Percentiles rank a stretch among this genome's conserved stretches.
These are phyloP conservation scores for Xylaria grammica DNA, from an alignment of 495 filamentous ascomycete species.

Conservation along the genomic window DNA sequence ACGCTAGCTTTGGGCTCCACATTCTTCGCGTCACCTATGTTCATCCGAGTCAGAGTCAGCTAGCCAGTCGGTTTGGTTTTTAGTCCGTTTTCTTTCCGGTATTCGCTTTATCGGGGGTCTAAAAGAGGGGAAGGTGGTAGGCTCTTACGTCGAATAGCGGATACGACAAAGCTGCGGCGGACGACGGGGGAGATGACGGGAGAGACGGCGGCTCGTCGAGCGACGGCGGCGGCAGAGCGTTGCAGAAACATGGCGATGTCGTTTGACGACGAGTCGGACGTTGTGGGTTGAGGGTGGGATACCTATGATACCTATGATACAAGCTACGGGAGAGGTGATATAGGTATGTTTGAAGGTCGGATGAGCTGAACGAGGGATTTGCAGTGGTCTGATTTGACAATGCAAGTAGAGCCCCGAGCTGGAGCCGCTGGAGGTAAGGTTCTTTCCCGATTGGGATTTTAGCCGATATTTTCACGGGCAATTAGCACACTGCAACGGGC, in stretches of 20 bases:
- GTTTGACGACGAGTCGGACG: conserved; percentile 3
- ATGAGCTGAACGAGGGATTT: conserved; percentile 34
- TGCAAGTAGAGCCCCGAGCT: conserved; percentile 27
- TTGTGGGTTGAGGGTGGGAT: conserved; percentile 15
- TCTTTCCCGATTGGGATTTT: conserved; percentile 25
- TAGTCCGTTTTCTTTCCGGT: not conserved
- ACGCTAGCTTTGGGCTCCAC: conserved; percentile 28
- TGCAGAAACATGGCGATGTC: conserved; percentile 76
- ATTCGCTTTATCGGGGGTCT: conserved; percentile 12
- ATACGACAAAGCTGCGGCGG: conserved; percentile 62
- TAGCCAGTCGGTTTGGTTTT: conserved; percentile 19
- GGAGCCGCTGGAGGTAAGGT: conserved; percentile 28
- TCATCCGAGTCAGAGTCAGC: conserved; percentile 25
- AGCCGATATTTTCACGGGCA: conserved; percentile 21
- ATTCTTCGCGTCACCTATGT: conserved; percentile 36
- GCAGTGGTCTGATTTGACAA: conserved; percentile 39
- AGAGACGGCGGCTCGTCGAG: conserved; percentile 69
- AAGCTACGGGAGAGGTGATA: conserved; percentile 22
- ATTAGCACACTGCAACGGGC: too few species aligned
- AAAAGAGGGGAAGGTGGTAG: conserved; percentile 12
- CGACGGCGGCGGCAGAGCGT: conserved; percentile 75
- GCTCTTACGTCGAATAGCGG: conserved; percentile 64
- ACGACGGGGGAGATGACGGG: conserved; percentile 62
- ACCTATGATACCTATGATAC: too few species aligned
- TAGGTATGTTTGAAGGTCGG: conserved; percentile 5